Base-by-base conservation (phyloP, 306 rosid species). In the Malus asiatica region DNA sequence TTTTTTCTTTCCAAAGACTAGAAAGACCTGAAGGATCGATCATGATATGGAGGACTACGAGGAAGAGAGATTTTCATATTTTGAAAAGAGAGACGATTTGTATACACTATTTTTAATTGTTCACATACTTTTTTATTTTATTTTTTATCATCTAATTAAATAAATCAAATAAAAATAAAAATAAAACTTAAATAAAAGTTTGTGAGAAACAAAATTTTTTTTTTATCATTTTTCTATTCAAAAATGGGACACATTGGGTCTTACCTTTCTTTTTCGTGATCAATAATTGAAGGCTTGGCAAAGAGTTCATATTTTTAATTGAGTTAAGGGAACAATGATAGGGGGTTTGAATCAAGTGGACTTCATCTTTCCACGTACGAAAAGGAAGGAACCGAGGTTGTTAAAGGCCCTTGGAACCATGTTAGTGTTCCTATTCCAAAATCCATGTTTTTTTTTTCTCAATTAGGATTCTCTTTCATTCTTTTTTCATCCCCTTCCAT, bases 301-400 rank as follows among this genome's bases (percentile, higher is more conserved):
- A 79, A 46, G 75, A 58, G 45, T 64, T 84, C 11, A 32, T 16
- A 64, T 32, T 82, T 77, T 84, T 82, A 80, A 66, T 84, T 76
- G 55, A 59, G 85, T 81, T 81, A 55, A 69, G 77, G 82, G 81
- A 76, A 77, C 85, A 85, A 87, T 77, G 82, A 84, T 85, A 74
- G 44, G 80, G 45, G 76, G 76, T 32, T 48, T 71, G 74, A 44
- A 69, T 33, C 66, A 44, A 85, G 87, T 82, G 89, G 96, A 84
- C 52, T 83, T 77, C 84, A 82, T 87, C 96, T 88, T 91, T 91
- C 89, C 98, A 91, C 97, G 92, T 85, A 88, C 80, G 81, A 80
- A 90, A 87, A 18, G 78, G 72, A 76, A 76, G 74, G 83, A 74
- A 57, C 76, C 76, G 67, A 78, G 80, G 84, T 81, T 89, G 88